phyloP scores from a whole-genome alignment of 495 filamentous ascomycete species.

The Aspergillus nidulans region DNA sequence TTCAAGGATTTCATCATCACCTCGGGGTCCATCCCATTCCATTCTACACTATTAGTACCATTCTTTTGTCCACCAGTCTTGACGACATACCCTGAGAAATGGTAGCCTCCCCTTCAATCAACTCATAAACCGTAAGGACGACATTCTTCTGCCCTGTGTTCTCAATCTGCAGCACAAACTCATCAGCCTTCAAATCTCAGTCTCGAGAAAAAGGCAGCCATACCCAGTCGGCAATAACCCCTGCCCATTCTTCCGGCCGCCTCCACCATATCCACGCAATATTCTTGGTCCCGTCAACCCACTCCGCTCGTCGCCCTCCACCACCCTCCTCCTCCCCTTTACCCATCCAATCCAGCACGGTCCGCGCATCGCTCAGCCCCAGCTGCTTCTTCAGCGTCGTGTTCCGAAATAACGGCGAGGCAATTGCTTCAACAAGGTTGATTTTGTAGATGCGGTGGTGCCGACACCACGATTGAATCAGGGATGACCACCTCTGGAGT shows the following conservation, averaged over 20 bases:
- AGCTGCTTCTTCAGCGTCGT: constrained; percentile 51
- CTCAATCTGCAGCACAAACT: constrained; percentile 48
- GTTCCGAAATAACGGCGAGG: constrained; percentile 56
- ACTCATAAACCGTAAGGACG: constrained; percentile 74
- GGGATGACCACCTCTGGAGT: constrained; percentile 75
- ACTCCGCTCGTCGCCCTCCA: constrained; percentile 60
- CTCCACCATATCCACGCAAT: constrained; percentile 66
- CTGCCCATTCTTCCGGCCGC: constrained; percentile 71
- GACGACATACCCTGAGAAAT: constrained; percentile 48
- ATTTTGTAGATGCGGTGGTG: constrained; percentile 70
- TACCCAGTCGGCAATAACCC: constrained; percentile 56
- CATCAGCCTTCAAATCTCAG: not conserved
- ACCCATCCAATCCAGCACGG: constrained; percentile 70
- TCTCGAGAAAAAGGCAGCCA: constrained; percentile 14
- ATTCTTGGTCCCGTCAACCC: constrained; percentile 47
- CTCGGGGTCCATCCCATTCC: constrained; percentile 81
- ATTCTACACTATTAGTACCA: constrained; percentile 52
- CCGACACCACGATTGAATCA: constrained; percentile 80
- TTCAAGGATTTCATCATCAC: constrained; percentile 72
- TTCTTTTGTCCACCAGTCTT: not conserved
- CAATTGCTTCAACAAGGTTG: constrained; percentile 56
- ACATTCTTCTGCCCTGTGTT: constrained; percentile 66
- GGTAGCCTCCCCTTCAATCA: constrained; percentile 63
- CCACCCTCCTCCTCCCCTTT: constrained; percentile 56
- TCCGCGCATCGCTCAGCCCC: constrained; percentile 54